Conservation (phyloP, 345 rosid species). For the Rhizophora apiculata region DNA sequence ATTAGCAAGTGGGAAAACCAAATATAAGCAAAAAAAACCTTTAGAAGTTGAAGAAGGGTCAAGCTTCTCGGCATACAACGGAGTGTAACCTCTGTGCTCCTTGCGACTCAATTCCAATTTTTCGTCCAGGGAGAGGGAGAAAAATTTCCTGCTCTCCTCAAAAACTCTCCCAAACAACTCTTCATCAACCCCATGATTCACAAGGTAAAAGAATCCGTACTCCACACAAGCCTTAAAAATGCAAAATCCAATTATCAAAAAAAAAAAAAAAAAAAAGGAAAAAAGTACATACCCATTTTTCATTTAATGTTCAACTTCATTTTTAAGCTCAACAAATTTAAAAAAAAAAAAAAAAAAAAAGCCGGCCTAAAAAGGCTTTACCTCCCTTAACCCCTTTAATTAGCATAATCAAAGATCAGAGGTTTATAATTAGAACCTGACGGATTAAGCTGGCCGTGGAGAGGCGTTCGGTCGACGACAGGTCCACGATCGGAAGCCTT, state of each 20-base stretch:
- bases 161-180: conserved; percentile 44
- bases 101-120: conserved; percentile 47
- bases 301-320: neutral
- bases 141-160: conserved; percentile 55
- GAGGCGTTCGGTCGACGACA: conserved; percentile 14
- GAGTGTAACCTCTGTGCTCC: conserved; percentile 58
- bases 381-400: no score
- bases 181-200: conserved; percentile 72
- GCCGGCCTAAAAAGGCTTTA: no score
- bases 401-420: no score
- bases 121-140: conserved; percentile 61
- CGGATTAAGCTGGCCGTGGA: conserved; percentile 25
- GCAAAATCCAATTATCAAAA: neutral
- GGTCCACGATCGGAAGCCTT: conserved; percentile 26
- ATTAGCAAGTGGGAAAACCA: neutral
- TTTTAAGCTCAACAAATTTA: neutral
- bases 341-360: neutral
- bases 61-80: conserved; percentile 50
- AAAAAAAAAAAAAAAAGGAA: neutral
- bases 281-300: neutral
- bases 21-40: conserved; percentile 30
- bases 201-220: conserved; percentile 79
- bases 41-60: conserved; percentile 33
- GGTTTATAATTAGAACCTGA: conserved; percentile 12
- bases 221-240: conserved; percentile 66